Evolutionary conservation across 306 rosid genomes (phyloP), one percentile per base, ranked within the genome.

Genomic region (Calophaca sinica): DNA sequence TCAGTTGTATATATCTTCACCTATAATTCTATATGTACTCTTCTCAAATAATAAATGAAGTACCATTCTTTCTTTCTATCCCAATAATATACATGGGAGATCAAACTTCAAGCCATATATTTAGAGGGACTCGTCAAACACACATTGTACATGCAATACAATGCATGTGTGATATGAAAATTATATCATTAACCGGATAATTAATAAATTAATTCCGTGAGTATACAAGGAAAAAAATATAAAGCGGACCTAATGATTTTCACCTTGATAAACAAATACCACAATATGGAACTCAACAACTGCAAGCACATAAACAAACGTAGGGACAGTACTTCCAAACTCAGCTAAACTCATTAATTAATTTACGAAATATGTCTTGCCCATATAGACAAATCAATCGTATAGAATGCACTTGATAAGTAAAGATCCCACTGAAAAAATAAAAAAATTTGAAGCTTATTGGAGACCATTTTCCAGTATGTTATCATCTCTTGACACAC

Each of bases 261-360:
- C 3, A 45, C 50, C 50, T 26, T 54, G 26, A 15, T 64, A 20
- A 39, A 39, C 12, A 36, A 20, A 48, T 38, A 35, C 54, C 0
- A 33, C 36, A 33, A 33, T 33, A 33, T 1, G 44, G 26, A 71
- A 65, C 60, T 29, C 70, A 62, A 38, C 59, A 73, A 35, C 64
- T 15, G 28, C 62, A 53, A 60, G 15, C 73, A 62, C 33, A 67
- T 20, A 77, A 55, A 51, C 59, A 54, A 76, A 45, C 14, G 82
- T 72, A 54, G 84, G 84, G 80, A 68, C 78, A 15, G 42, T 72
- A 28, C 84, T 77, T 80, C 57, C 62, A 67, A 60, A 45, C 46
- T 38, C 45, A 53, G 73, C 36, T 32, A 80, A 80, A 68, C 49
- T 60, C 29, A 29, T 60, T 9, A 58, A 44, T 38, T 28, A 62